Percentiles rank a stretch among this genome's conserved stretches.
Evolutionary conservation across 352 stramenopile genomes (phyloP).

Genomic region (Phytophthora citricola): DNA sequence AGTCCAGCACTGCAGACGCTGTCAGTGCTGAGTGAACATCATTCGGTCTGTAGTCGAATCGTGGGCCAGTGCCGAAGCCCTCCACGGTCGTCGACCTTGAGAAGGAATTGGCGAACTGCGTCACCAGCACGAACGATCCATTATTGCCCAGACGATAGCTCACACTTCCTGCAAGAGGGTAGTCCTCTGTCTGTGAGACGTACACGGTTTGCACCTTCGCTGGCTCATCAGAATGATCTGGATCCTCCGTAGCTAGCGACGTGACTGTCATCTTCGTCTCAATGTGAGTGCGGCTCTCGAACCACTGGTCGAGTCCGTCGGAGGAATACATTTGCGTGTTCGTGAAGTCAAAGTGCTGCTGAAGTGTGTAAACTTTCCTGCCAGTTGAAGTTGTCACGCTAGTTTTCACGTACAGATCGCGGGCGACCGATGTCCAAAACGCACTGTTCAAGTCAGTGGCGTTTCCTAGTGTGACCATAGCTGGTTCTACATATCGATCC

Average conservation of each 20-base stretch:
- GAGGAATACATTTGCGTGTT: conserved; percentile 64
- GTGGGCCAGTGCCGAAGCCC: conserved; percentile 12
- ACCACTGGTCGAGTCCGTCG: conserved; percentile 53
- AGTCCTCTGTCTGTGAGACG: conserved; percentile 51
- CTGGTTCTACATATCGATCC: conserved; percentile 28
- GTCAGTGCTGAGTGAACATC: conserved; percentile 25
- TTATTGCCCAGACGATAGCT: conserved; percentile 49
- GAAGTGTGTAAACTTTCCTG: conserved; percentile 59
- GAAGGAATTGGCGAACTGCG: conserved; percentile 55
- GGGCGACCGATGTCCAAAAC: conserved; percentile 52
- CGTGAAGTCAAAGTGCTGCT: conserved; percentile 51
- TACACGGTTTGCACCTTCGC: conserved; percentile 20
- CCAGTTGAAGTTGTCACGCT: conserved; percentile 67
- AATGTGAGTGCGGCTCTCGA: conserved; percentile 47
- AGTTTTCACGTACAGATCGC: conserved; percentile 50
- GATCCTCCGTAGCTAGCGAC: conserved; percentile 14
- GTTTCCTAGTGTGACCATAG: conserved; percentile 11
- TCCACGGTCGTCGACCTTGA: conserved; percentile 33
- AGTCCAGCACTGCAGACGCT: conserved; percentile 32
- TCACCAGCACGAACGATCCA: conserved; percentile 50
- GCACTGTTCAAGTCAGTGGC: conserved; percentile 43
- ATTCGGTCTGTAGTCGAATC: conserved; percentile 26
- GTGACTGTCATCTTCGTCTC: conserved; percentile 43
- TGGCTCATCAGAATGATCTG: conserved; percentile 2
- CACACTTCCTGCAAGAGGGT: conserved; percentile 56